A percentile compares a stretch with the other conserved stretches of the same genome.
These are phyloP conservation scores for Nothophaeocryptopus gaeumannii DNA, from an alignment of 2,329 filamentous ascomycete genomes.

Conservation along the genomic window DNA sequence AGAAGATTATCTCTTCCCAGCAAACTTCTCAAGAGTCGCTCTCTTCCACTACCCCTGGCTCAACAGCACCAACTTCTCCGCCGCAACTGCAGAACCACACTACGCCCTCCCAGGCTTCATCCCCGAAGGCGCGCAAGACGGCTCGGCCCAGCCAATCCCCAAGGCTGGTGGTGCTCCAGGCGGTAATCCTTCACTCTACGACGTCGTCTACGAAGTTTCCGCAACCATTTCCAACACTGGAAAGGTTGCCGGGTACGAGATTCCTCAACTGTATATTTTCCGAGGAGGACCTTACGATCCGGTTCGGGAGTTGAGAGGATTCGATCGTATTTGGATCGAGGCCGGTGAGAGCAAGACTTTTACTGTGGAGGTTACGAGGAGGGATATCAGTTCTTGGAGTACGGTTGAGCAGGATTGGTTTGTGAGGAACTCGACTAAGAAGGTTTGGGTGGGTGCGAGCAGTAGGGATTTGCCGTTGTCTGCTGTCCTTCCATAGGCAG, in stretches of 20 bases:
- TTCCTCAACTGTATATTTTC: conserved; percentile 52
- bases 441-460: conserved; percentile 56
- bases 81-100: conserved; percentile 55
- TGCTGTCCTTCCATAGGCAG: conserved; percentile 10
- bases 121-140: conserved; percentile 57
- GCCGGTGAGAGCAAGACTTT: conserved; percentile 34
- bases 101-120: conserved; percentile 62
- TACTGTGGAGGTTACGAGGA: conserved; percentile 39
- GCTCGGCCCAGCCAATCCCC: conserved; percentile 54
- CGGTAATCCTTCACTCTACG: conserved; percentile 63
- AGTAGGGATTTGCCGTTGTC: conserved; percentile 52
- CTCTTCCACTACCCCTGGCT: conserved; percentile 68
- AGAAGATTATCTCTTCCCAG: conserved; percentile 56
- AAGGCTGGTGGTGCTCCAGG: conserved; percentile 63
- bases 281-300: conserved; percentile 52
- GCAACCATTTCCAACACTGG: conserved; percentile 62
- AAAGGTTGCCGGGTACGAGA: conserved; percentile 48
- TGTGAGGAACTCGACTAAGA: conserved; percentile 54
- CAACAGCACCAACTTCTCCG: conserved; percentile 57
- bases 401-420: conserved; percentile 54
- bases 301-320: conserved; percentile 33
- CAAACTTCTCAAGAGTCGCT: conserved; percentile 50
- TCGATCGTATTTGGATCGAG: conserved; percentile 33
- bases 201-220: conserved; percentile 63
- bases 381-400: conserved; percentile 53